Evolutionary conservation across 257 asterid genomes (phyloP), one percentile per base, ranked within the genome.

Genomic region (Buddleja alternifolia): DNA sequence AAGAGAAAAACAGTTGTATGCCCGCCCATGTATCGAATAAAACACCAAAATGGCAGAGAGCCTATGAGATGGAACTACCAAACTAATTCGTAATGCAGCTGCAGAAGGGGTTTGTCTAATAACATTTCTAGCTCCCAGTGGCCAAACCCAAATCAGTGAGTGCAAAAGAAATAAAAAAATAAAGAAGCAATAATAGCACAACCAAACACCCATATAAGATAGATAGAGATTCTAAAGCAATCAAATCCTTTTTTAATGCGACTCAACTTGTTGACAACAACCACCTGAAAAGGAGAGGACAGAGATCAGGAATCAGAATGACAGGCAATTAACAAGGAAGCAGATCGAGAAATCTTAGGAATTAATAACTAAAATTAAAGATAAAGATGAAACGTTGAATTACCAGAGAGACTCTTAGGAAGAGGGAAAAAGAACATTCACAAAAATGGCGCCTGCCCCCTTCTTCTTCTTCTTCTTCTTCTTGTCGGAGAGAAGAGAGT

Each of bases 401-500:
- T 71, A 86, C 92, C 71, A 46, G 81, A 77, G 67, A 32, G 48
- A 23, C 37, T 37, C 62, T 66, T 50, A 69, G 66, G 71, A 57
- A 47, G 80, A 63, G 8, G 55, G 41, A n/a, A n/a, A n/a, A n/a
- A n/a, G n/a, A n/a, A 76, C 60, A 61, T 63, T 68, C 63, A 71
- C 34, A 56, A 47, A 46, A 4, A 29, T 39, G 63, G 66, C 71
- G 57, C 70, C 37, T 32, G 10, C 62, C 59, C 50, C 73, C 11
- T 69, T 59, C 77, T 63, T 34, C 16, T 69, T 19, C 48, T 45
- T 55, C 45, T 66, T 15, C 69, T 66, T 64, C 15, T 19, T 67
- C 69, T 73, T 39, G 76, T 23, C 69, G 84, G 80, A 71, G 76
- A 71, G 77, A 68, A 57, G 80, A 71, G 78, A 74, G 81, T 59